Conservation (phyloP, 2,329 filamentous ascomycete species). For the Colletotrichum navitas region DNA sequence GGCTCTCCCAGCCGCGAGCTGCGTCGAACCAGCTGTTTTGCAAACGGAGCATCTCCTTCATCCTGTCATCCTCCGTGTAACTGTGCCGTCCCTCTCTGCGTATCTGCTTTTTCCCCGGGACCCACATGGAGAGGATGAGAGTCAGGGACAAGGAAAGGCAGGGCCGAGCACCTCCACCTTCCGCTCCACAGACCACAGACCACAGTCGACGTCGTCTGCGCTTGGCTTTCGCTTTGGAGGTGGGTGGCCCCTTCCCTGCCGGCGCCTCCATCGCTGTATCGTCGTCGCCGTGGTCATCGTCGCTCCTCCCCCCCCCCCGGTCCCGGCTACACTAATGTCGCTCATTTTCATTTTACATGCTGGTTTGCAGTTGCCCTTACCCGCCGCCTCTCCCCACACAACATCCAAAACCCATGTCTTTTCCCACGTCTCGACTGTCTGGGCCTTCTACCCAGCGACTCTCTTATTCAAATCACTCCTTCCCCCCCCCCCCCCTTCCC, state of each 20-base stretch:
- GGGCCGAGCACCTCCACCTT: slow-evolving; percentile 32
- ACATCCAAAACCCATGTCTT: slow-evolving; percentile 31
- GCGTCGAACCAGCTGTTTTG: slow-evolving; percentile 2
- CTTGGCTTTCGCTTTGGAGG: slow-evolving; percentile 28
- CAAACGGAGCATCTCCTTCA: too few relatives aligned
- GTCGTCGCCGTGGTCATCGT: neutral
- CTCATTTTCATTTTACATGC: slow-evolving; percentile 13
- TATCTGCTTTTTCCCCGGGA: slow-evolving; percentile 2
- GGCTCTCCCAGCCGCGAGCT: slow-evolving; percentile 10
- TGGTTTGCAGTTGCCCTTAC: slow-evolving; percentile 14
- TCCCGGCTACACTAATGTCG: neutral
- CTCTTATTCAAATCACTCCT: slow-evolving; percentile 39
- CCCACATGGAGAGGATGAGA: slow-evolving; percentile 1
- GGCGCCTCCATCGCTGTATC: slow-evolving; percentile 30
- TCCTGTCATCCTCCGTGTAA: slow-evolving; percentile 18
- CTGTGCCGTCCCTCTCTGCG: slow-evolving; percentile 4
- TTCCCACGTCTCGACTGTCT: slow-evolving; percentile 18
- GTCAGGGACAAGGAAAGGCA: slow-evolving; percentile 26
- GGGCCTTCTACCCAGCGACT: slow-evolving; percentile 6
- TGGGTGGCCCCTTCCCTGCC: slow-evolving; percentile 17
- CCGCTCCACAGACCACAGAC: slow-evolving; percentile 14
- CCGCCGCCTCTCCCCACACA: slow-evolving; percentile 25
- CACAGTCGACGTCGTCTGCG: slow-evolving; percentile 22
- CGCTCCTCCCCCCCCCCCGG: neutral
- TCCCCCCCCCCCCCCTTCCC: too few relatives aligned